Percentiles rank a stretch among this genome's conserved stretches.
phyloP scores from a whole-genome alignment of 1,139 yeast genomes.

The Saccharomycopsis hybrid region DNA sequence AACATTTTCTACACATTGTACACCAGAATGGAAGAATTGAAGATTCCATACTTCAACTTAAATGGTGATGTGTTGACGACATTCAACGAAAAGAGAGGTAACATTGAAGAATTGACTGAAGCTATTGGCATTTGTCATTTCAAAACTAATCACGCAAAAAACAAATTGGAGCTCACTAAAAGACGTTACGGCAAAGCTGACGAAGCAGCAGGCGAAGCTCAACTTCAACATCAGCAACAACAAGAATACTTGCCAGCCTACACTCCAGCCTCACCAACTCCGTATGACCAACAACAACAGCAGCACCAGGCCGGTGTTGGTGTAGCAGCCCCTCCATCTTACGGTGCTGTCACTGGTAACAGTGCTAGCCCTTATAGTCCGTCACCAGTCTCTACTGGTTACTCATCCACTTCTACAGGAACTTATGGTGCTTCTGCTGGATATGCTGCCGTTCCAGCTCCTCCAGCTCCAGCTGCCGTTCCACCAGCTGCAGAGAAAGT shows the following conservation, averaged over 20 bases:
- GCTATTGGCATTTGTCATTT: constrained; percentile 83
- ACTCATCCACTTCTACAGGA: constrained; percentile 17
- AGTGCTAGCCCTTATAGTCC: neutral
- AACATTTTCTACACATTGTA: constrained; percentile 91
- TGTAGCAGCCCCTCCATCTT: constrained; percentile 16
- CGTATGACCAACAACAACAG: constrained; percentile 7
- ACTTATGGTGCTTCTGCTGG: constrained; percentile 21
- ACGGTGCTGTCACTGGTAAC: neutral
- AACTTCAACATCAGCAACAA: constrained; percentile 14
- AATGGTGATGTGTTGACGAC: constrained; percentile 77
- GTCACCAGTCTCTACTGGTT: constrained; percentile 17
- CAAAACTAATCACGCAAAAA: constrained; percentile 80
- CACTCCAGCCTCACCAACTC: constrained; percentile 26
- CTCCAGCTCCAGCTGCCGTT: constrained; percentile 29
- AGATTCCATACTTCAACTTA: constrained; percentile 91
- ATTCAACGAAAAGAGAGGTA: constrained; percentile 75
- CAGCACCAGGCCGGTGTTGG: constrained; percentile 22
- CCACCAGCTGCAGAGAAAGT: constrained; percentile 34
- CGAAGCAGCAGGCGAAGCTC: constrained; percentile 30
- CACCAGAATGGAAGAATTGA: constrained; percentile 88
- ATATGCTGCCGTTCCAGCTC: constrained; percentile 26
- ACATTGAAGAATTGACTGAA: constrained; percentile 83
- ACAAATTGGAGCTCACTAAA: constrained; percentile 74
- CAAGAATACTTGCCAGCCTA: constrained; percentile 26
- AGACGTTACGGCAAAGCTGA: constrained; percentile 57